A percentile compares a stretch with the other conserved stretches of the same genome.
Conservation (phyloP, 2,329 filamentous ascomycete genomes). For the Phyllosticta citrichinensis region DNA sequence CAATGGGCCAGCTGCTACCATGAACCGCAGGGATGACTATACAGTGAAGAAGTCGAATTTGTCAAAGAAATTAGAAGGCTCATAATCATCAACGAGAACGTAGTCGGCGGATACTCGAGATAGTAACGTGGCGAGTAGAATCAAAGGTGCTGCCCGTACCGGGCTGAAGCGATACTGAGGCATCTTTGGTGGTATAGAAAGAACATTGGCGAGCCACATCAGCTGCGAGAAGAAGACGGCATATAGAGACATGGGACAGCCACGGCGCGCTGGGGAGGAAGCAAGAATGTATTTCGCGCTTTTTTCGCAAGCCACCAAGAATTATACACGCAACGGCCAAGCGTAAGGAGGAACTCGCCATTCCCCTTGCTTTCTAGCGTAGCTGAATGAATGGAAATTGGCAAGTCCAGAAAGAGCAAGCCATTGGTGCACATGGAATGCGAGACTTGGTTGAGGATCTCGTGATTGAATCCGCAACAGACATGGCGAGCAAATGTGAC, state of each 20-base stretch:
- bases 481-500: not conserved
- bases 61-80: slow-evolving; percentile 34
- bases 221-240: not conserved
- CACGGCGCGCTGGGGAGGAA: not conserved
- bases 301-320: not conserved
- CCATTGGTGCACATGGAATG: not conserved
- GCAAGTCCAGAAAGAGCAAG: not conserved
- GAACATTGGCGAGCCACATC: not conserved
- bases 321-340: not conserved
- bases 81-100: slow-evolving; percentile 30
- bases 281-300: not conserved
- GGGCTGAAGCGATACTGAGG: not conserved
- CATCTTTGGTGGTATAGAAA: not conserved
- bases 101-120: slow-evolving; percentile 14
- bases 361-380: slow-evolving; percentile 4
- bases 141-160: not conserved
- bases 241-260: not conserved
- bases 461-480: not conserved
- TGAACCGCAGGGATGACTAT: not conserved
- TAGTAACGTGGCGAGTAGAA: not conserved
- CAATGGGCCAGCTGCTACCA: not conserved
- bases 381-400: not conserved
- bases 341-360: not conserved
- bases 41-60: slow-evolving; percentile 32
- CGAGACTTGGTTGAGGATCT: not conserved